Conservation (phyloP, 2,329 filamentous ascomycete genomes). For the Ascochyta viciae-villosae region DNA sequence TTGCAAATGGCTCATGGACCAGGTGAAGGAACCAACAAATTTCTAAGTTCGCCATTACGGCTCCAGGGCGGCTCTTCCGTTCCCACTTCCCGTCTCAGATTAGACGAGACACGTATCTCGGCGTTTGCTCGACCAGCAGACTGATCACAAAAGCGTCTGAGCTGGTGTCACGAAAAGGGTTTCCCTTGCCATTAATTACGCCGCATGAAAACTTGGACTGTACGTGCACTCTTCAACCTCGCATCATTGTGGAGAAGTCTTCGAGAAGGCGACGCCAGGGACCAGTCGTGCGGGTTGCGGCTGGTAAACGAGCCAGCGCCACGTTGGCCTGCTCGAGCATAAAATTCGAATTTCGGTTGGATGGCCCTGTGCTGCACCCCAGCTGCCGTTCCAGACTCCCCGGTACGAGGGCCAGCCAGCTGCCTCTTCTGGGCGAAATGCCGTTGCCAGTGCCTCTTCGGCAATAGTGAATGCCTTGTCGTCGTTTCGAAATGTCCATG, state of each 20-base stretch:
- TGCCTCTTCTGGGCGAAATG: slow-evolving; percentile 35
- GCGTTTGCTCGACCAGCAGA: slow-evolving; percentile 18
- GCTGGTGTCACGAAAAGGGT: slow-evolving; percentile 27
- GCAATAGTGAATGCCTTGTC: slow-evolving; percentile 34
- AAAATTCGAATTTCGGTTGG: slow-evolving; percentile 41
- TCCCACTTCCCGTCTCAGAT: slow-evolving; percentile 44
- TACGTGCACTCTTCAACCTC: slow-evolving; percentile 27
- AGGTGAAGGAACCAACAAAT: slow-evolving; percentile 22
- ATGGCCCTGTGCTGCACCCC: slow-evolving; percentile 19
- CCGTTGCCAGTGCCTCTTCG: slow-evolving; percentile 30
- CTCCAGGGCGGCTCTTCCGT: slow-evolving; percentile 43
- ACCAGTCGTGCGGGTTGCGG: slow-evolving; percentile 40
- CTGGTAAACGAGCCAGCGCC: slow-evolving; percentile 38
- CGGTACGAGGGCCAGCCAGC: slow-evolving; percentile 34
- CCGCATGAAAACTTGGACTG: slow-evolving; percentile 30
- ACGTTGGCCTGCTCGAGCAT: slow-evolving; percentile 36
- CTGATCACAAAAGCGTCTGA: slow-evolving; percentile 23
- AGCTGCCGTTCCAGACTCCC: slow-evolving; percentile 35
- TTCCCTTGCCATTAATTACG: slow-evolving; percentile 32
- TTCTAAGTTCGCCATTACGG: slow-evolving; percentile 32
- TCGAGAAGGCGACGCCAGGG: slow-evolving; percentile 40
- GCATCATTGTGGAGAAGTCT: slow-evolving; percentile 43
- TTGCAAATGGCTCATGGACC: slow-evolving; percentile 22
- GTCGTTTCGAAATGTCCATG: slow-evolving; percentile 33
- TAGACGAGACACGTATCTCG: slow-evolving; percentile 35